These are phyloP conservation scores for Amaranthus hypochondriacus DNA, from an alignment of 148 eudicot species.

Conservation along the genomic window DNA sequence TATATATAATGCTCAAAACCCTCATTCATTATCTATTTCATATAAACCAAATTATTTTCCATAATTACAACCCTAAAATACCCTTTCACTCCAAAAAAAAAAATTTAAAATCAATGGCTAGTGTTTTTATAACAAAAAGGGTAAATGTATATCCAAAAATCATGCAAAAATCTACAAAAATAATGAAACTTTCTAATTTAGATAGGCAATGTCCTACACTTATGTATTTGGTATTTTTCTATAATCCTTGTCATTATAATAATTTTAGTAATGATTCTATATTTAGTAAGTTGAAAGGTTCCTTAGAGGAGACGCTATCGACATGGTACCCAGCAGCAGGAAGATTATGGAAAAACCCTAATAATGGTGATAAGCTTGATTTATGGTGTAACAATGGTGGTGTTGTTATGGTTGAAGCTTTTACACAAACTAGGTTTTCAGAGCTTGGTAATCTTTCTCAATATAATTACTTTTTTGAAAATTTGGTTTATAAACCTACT, in stretches of 20 bases:
- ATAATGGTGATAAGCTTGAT: constrained; percentile 31
- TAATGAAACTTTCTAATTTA: constrained; percentile 30
- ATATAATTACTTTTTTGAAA: constrained; percentile 28
- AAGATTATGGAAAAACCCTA: constrained; percentile 30
- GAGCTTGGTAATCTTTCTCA: constrained; percentile 24
- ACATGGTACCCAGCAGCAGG: constrained; percentile 29
- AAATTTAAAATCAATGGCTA: constrained; percentile 19
- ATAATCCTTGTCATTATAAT: constrained; percentile 16
- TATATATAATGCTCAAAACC: constrained; percentile 16
- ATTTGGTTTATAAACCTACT: constrained; percentile 33
- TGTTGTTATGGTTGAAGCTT: constrained; percentile 31
- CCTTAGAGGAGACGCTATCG: constrained; percentile 30
- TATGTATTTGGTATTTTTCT: constrained; percentile 34
- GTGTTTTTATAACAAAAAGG: constrained; percentile 31
- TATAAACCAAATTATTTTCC: constrained; percentile 18
- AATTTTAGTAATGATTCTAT: constrained; percentile 6
- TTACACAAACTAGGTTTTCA: constrained; percentile 19
- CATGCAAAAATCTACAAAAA: constrained; percentile 25
- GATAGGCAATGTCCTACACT: constrained; percentile 40
- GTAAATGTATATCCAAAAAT: constrained; percentile 32
- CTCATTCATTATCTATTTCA: not conserved
- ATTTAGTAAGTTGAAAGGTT: constrained; percentile 20
- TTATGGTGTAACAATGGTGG: constrained; percentile 37
- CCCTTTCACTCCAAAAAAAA: not conserved
- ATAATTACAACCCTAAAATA: constrained; percentile 11